Base-by-base conservation (phyloP, 108 stramenopile species). In the Mayamaea pseudoterrestris region DNA sequence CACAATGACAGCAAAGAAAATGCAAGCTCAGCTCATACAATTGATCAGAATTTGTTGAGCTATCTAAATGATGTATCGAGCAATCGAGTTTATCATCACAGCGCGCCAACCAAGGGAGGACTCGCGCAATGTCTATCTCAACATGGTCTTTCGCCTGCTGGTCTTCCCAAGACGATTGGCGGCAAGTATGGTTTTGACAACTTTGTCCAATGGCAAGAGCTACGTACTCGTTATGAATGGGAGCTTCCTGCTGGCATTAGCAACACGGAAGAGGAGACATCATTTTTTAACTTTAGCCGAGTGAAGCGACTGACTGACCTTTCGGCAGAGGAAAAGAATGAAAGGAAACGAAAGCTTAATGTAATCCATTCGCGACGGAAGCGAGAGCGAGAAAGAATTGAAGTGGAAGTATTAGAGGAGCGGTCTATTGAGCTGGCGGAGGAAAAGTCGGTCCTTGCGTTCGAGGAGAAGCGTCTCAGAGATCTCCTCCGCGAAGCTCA, bases 141-240 rank as follows among this genome's bases (percentile, higher is more conserved):
- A 5, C 21, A 51, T n/a, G 50, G 50, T 2, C 16, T 39, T 22
- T 7, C 27, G 20, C 17, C 18, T 18, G 35, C 35, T 5, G 35
- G 30, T 18, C 35, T 51, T 12, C 50, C 50, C 3, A 51, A 51
- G 31, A 32, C 21, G 1, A 17, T 51, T 12, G 31, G 31, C 5
- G 50, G 50, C 2, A 25, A n/a, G 2, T 35, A 23, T 6, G 35
- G 50, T 36, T 49, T 37, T 36, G 50, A 51, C 5, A 11, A 32
- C 34, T 51, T 51, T 23, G 20, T 51, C 22, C 31, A 51, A 22
- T 51, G 50, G 50, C 35, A 37, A 39, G 50, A 51, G 29, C 30
- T 32, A 5, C 30, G 36, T 13, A 36, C 34, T 22, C 50, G 50
- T 7, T 51, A 24, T 20, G 50, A 51, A 18, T 51, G 50, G 50